Percentiles rank a stretch among this genome's conserved stretches.
Conservation (phyloP, 148 eudicot genomes). For the Limonium bicolor region DNA sequence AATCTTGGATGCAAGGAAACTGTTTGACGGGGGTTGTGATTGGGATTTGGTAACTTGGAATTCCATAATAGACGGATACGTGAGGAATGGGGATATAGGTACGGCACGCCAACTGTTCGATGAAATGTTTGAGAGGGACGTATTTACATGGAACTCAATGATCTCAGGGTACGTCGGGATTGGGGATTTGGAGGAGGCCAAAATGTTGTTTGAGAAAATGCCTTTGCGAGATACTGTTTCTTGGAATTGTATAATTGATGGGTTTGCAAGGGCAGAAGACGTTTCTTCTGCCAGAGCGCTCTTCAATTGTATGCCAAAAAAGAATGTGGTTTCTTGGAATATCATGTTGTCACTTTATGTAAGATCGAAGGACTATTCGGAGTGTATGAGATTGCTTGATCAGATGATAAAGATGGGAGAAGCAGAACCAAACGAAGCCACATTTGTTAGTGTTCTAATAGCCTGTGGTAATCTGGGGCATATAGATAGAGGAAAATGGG, state of each 20-base stretch:
- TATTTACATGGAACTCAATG: conserved; percentile 38
- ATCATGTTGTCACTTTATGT: conserved; percentile 34
- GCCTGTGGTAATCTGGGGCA: conserved; percentile 28
- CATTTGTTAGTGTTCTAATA: conserved; percentile 34
- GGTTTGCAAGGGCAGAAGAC: conserved; percentile 37
- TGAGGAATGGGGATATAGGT: conserved; percentile 27
- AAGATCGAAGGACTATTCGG: conserved; percentile 21
- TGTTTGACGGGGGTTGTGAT: conserved; percentile 28
- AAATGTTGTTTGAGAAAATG: conserved; percentile 27
- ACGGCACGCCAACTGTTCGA: conserved; percentile 23
- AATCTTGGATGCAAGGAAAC: conserved; percentile 22
- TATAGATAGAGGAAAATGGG: conserved; percentile 32
- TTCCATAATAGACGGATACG: conserved; percentile 45
- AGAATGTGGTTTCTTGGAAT: conserved; percentile 42
- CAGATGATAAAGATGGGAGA: conserved; percentile 21
- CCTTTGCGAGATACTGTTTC: conserved; percentile 34
- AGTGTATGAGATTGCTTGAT: conserved; percentile 34
- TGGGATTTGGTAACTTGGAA: conserved; percentile 47
- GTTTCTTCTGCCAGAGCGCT: conserved; percentile 25
- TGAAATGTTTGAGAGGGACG: conserved; percentile 36
- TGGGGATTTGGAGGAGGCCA: conserved; percentile 21
- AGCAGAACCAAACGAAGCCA: conserved; percentile 31
- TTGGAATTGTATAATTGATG: conserved; percentile 49
- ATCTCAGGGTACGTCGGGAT: conserved; percentile 24
- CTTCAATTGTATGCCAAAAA: conserved; percentile 32